phyloP scores from a whole-genome alignment of 1,284 basidiomycete species.

The Ustilago loliicola region DNA sequence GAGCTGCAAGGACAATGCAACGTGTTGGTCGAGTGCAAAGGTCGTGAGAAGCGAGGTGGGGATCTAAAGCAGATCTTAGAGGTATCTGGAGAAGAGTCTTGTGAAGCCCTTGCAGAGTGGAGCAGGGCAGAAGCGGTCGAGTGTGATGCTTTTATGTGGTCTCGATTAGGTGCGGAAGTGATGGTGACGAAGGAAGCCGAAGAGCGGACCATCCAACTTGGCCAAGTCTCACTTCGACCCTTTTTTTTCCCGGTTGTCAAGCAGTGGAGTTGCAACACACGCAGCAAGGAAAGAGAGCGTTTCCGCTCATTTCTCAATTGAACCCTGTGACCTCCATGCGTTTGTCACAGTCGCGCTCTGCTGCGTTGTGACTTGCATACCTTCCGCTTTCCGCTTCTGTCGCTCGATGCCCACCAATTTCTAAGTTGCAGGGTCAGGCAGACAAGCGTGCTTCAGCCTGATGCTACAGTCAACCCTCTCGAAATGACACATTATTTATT shows the following conservation, averaged over 20 bases:
- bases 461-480: no score
- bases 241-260: constrained; percentile 2
- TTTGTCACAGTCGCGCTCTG: neutral
- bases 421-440: constrained; percentile 1
- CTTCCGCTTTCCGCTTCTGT: no score
- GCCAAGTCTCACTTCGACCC: neutral
- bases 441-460: neutral
- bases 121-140: neutral
- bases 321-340: constrained; percentile 7
- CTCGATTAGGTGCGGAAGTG: neutral
- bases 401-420: constrained; percentile 6
- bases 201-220: neutral
- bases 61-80: neutral
- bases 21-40: constrained; percentile 1
- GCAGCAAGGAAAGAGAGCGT: neutral
- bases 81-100: neutral
- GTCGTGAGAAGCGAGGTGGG: neutral
- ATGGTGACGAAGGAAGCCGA: neutral
- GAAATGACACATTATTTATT: no score
- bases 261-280: constrained; percentile 7
- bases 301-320: neutral
- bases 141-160: neutral
- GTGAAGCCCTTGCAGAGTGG: neutral
- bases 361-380: neutral
- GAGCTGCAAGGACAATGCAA: constrained; percentile 7